Evolutionary conservation across 768 basidiomycete species (phyloP), one percentile per base, ranked within the genome.

Genomic region (Cantharellus anzutake): DNA sequence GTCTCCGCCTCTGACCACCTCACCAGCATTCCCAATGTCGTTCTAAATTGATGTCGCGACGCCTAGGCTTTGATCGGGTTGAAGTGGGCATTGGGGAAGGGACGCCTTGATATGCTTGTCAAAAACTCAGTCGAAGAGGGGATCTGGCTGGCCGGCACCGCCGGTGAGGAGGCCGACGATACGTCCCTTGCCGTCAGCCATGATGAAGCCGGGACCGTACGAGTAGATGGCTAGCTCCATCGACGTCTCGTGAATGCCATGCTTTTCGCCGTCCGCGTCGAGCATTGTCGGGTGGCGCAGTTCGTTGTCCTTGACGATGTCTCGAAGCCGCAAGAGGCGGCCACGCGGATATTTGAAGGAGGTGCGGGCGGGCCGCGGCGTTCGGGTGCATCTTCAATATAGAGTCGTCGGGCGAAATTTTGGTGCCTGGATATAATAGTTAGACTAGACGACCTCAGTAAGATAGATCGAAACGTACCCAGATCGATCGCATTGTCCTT

Each of bases 81-180:
- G 44, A 48, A 20, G 44, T 48, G 44, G 44, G 44, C 44, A 48
- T 48, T 20, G 20, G 52, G 52, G 35, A 55, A 55, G 60, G 68
- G 58, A 63, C 69, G 67, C 66, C 65, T 70, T 51, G 53, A 66
- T 63, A 72, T 67, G 34, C 71, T 65, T n/a, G 73, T 74, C 56
- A 70, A 70, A 63, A 73, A 73, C 34, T 73, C 71, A 4, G 71
- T 64, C 60, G 58, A 73, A 70, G 11, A 55, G 35, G 59, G 58
- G 50, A 64, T 63, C 44, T 4, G 62, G 61, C 58, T 65, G 63
- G 57, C 60, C 60, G 29, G 59, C 29, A 7, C 60, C 63, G 59
- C 71, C 69, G 37, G 65, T 70, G 60, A 72, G 65, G 3, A 72
- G 40, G 4, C 70, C 72, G 48, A 62, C 65, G 55, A 70, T 65